These are phyloP conservation scores for Fraxinus excelsior DNA, from an alignment of 257 asterid genomes.

Conservation along the genomic window DNA sequence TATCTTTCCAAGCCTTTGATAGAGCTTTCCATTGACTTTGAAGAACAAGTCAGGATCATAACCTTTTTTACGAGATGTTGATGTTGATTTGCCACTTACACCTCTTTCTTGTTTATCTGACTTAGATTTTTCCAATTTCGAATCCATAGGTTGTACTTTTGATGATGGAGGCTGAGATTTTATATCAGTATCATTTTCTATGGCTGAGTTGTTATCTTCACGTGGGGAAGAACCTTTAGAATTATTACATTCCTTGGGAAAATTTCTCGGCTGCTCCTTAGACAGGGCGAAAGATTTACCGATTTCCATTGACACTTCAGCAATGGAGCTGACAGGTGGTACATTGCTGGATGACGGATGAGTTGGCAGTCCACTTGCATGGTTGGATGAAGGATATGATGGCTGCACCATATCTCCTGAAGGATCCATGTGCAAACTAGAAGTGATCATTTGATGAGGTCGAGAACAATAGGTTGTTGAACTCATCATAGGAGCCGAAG, in stretches of 20 bases:
- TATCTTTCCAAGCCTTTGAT: slow-evolving; percentile 97
- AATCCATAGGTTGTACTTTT: slow-evolving; percentile 42
- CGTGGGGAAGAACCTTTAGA: slow-evolving; percentile 30
- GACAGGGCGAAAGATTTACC: slow-evolving; percentile 27
- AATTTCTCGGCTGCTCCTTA: slow-evolving; percentile 38
- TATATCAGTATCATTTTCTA: slow-evolving; percentile 37
- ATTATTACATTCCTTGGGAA: slow-evolving; percentile 37
- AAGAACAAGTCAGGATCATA: slow-evolving; percentile 87
- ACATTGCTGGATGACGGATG: slow-evolving; percentile 39
- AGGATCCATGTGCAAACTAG: slow-evolving; percentile 36
- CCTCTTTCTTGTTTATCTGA: slow-evolving; percentile 61
- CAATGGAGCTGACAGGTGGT: slow-evolving; percentile 37
- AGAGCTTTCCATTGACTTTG: slow-evolving; percentile 92
- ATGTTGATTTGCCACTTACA: slow-evolving; percentile 56
- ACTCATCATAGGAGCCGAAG: slow-evolving; percentile 74
- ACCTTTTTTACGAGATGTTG: slow-evolving; percentile 77
- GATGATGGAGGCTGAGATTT: slow-evolving; percentile 49
- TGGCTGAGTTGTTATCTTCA: slow-evolving; percentile 39
- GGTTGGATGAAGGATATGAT: slow-evolving; percentile 40
- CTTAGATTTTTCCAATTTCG: slow-evolving; percentile 53
- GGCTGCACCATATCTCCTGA: slow-evolving; percentile 40
- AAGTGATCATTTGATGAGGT: slow-evolving; percentile 40
- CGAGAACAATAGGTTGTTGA: slow-evolving; percentile 71
- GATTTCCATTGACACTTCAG: slow-evolving; percentile 38
- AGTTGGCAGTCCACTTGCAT: slow-evolving; percentile 35